Base-by-base conservation (phyloP, 2,329 filamentous ascomycete genomes). In the Trichoderma aggressivum region DNA sequence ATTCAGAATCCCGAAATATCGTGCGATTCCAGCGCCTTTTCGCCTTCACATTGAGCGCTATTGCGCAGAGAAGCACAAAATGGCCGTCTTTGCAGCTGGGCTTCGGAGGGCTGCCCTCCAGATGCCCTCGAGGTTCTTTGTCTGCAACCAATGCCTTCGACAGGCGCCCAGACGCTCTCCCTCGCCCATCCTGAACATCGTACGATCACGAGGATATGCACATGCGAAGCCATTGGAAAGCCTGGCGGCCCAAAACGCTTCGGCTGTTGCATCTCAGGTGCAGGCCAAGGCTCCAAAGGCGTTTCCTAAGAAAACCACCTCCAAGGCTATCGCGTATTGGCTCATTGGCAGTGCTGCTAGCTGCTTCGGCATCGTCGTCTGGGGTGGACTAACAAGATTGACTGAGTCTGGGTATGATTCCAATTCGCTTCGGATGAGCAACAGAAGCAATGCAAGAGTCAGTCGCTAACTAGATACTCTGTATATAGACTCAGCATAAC, bases 361-460 rank as follows among this genome's bases (percentile, higher is more conserved):
- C 80, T 96, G 98, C 66, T 99, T 98, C 82, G 96, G 96, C 72
- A 97, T 99, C 77, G 94, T 99, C 65, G 89, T 99, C 58, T 97
- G 97, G 81, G 96, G 96, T 71, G 96, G 96, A 7, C 86, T 99
- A 76, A 99, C 96, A 34, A 87, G 96, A 72, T 86, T 99, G 75
- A 99, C 96, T 5, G 96, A 99, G 83, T 99, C 96, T 75, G 96
- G 94, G 94, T 97, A 87, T 75, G 85, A 21, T 60, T 32, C 7
- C n/a, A 53, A 14, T 30, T 39, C 32, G 10, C 18, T n/a, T 14
- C n/a, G 12, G 24, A 21, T 12, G 32, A 21, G 16, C 8, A n/a
- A 28, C 16, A 21, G 18, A 21, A 21, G 28, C 24, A 18, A 36
- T 28, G 14, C 10, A 11, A 24, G 7, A 32, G 8, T 1, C 43